These are phyloP conservation scores for Scutellaria minor DNA, from an alignment of 257 asterid species.

Conservation along the genomic window DNA sequence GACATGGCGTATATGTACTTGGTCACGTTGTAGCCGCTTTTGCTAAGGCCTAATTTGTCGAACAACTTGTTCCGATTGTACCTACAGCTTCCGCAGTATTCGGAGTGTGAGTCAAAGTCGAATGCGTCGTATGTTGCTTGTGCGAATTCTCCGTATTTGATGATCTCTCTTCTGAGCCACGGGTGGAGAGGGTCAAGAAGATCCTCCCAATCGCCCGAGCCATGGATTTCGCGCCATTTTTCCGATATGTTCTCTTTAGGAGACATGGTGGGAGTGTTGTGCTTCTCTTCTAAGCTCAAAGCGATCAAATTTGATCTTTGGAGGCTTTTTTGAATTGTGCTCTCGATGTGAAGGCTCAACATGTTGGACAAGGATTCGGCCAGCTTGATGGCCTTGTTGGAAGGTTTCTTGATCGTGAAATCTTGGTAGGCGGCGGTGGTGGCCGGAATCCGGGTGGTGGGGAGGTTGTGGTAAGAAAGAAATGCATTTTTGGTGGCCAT, in stretches of 20 bases:
- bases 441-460: neutral
- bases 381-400: slow-evolving; percentile 47
- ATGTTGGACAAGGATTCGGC: slow-evolving; percentile 58
- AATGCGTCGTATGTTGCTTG: slow-evolving; percentile 83
- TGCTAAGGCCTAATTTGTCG: slow-evolving; percentile 48
- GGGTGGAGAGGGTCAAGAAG: slow-evolving; percentile 77
- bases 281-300: slow-evolving; percentile 44
- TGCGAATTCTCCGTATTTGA: slow-evolving; percentile 80
- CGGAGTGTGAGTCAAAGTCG: slow-evolving; percentile 64
- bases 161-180: slow-evolving; percentile 60
- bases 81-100: slow-evolving; percentile 73
- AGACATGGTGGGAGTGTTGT: slow-evolving; percentile 52
- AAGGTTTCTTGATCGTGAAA: slow-evolving; percentile 25
- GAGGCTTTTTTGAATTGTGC: slow-evolving; percentile 41
- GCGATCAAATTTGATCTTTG: slow-evolving; percentile 25
- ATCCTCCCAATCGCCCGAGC: slow-evolving; percentile 58
- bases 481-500: slow-evolving; percentile 44
- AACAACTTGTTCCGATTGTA: slow-evolving; percentile 56
- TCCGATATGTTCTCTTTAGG: slow-evolving; percentile 63
- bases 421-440: slow-evolving; percentile 22
- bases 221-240: slow-evolving; percentile 66
- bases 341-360: slow-evolving; percentile 54
- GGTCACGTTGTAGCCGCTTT: slow-evolving; percentile 53
- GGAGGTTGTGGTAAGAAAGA: slow-evolving; percentile 29
- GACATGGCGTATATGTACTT: slow-evolving; percentile 76